Base-by-base conservation (phyloP, 2,329 filamentous ascomycete species). In the Pseudogymnoascus sp. region DNA sequence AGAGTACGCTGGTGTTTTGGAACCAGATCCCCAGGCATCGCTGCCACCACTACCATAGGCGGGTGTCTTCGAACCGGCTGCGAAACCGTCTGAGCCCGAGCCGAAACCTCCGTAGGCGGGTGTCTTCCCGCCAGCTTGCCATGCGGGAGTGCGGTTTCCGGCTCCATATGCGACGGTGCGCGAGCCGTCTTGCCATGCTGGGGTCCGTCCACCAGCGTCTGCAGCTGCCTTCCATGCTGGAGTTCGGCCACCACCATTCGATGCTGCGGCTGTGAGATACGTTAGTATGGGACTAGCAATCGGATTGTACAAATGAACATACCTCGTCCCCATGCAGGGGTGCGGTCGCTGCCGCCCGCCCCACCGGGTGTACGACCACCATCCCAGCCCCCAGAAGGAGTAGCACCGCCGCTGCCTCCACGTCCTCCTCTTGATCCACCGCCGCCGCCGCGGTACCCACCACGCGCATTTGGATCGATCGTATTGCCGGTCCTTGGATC, bases 401-500 rank as follows among this genome's bases (percentile, higher is more conserved):
- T 77, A 70, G 73, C 74, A 75, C 78, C 79, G 67, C 78, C 81
- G 66, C 76, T 81, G 41, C 78, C 81, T 69, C 72, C 81, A 62
- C 79, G 74, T 16, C 77, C 76, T 62, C 77, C 80, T 75, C 62
- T 71, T 67, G 65, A 72, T 64, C 80, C 80, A 31, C 79, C 78
- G 8, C 76, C 76, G 19, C 77, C 77, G 57, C 81, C 80, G 60
- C 72, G 74, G 65, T 69, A 75, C 61, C 77, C 79, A 68, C 75
- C 72, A 65, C 78, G 76, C 19, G 81, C 79, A 64, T 84, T 84
- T 64, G 90, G 85, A 68, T 93, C 89, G 67, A 96, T 89, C n/a
- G 83, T 84, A 64, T 87, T 85, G 54, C 92, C 93, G 3, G 89
- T 93, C 63, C 89, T 77, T 67, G 85, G 90, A 79, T 99, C 93